phyloP scores from a whole-genome alignment of 2,329 filamentous ascomycete genomes.

The Ascochyta pisi region DNA sequence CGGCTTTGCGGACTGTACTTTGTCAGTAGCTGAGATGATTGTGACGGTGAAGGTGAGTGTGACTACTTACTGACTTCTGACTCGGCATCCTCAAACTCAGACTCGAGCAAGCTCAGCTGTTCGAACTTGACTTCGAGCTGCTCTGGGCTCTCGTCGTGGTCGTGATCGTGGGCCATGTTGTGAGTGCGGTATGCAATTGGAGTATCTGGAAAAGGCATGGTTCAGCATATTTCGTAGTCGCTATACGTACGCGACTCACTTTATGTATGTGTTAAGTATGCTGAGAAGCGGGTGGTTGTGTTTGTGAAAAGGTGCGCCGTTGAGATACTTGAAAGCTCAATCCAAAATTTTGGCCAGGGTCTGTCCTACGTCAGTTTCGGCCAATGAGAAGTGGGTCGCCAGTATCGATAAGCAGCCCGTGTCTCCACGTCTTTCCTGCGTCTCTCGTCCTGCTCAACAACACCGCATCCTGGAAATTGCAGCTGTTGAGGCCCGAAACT shows the following conservation, averaged over 20 bases:
- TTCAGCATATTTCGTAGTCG: constrained; percentile 9
- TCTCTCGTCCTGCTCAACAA: constrained; percentile 6
- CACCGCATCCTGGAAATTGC: constrained; percentile 4
- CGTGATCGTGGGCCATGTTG: constrained; percentile 31
- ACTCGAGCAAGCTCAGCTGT: constrained; percentile 79
- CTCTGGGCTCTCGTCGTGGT: constrained; percentile 25
- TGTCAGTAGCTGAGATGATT: constrained; percentile 15
- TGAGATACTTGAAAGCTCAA: constrained; percentile 6
- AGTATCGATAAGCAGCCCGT: constrained; percentile 12
- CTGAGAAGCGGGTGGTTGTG: constrained; percentile 11
- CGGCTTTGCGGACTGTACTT: constrained; percentile 72
- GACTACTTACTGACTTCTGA: constrained; percentile 72
- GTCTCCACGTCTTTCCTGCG: background rate
- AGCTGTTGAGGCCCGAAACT: background rate
- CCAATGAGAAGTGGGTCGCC: constrained; percentile 11
- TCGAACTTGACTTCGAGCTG: constrained; percentile 62
- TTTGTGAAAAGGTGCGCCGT: constrained; percentile 19
- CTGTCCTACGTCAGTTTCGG: constrained; percentile 14
- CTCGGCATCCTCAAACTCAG: constrained; percentile 84
- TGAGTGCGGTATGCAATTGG: constrained; percentile 11
- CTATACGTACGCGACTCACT: constrained; percentile 14
- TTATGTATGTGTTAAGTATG: constrained; percentile 3
- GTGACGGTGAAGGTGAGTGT: background rate
- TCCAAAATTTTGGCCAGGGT: constrained; percentile 14
- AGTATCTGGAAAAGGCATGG: constrained; percentile 26